phyloP scores from a whole-genome alignment of 305 asterid species.

The Fraxinus greggii region DNA sequence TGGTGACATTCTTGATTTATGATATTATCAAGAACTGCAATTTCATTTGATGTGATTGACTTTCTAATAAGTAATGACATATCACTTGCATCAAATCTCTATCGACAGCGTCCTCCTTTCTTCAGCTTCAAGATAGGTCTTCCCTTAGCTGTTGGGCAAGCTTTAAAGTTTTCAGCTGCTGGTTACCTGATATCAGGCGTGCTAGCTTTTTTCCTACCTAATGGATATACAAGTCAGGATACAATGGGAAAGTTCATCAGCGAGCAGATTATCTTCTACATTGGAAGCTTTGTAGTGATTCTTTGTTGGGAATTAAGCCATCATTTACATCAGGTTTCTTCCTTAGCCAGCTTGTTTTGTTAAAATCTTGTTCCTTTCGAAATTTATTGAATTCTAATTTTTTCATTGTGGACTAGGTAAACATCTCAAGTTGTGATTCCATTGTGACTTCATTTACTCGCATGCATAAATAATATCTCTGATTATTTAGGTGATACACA shows the following conservation, averaged over 20 bases:
- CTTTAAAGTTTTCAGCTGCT: constrained; percentile 59
- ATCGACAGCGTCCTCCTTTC: constrained; percentile 83
- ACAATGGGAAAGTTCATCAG: constrained; percentile 43
- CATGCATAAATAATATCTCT: constrained; percentile 9
- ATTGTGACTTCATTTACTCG: neutral
- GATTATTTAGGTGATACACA: constrained; percentile 64
- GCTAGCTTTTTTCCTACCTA: constrained; percentile 47
- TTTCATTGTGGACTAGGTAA: neutral
- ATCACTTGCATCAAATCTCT: neutral
- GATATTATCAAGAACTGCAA: neutral
- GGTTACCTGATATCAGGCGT: constrained; percentile 55
- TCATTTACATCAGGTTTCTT: constrained; percentile 76
- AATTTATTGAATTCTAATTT: neutral
- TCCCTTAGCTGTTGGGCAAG: constrained; percentile 55
- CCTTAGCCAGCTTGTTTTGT: constrained; percentile 13
- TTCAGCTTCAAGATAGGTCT: constrained; percentile 91
- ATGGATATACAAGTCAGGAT: constrained; percentile 45
- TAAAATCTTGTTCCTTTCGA: neutral
- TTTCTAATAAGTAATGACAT: constrained; percentile 9
- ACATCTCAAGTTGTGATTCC: neutral
- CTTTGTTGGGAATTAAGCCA: constrained; percentile 87
- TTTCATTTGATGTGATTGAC: constrained; percentile 24
- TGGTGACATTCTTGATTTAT: neutral
- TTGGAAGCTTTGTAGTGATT: constrained; percentile 60
- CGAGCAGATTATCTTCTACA: constrained; percentile 62